A percentile compares a stretch with the other conserved stretches of the same genome.
These are phyloP conservation scores for Kwoniella mangroviensis DNA, from an alignment of 768 basidiomycete genomes.

Conservation along the genomic window DNA sequence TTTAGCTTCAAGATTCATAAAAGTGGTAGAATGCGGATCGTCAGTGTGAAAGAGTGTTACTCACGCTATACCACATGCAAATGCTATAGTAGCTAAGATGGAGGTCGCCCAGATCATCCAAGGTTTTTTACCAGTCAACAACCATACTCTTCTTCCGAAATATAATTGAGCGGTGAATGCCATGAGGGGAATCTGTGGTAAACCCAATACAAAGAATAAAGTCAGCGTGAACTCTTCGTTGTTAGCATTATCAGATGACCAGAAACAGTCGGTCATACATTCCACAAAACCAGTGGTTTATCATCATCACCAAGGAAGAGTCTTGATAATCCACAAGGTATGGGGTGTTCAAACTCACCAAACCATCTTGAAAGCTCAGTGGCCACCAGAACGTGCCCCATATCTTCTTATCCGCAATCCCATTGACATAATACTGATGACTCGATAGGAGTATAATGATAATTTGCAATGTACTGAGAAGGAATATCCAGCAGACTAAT, in stretches of 20 bases:
- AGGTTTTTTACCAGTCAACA: slow-evolving; percentile 33
- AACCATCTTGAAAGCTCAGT: slow-evolving; percentile 49
- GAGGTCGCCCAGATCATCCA: slow-evolving; percentile 40
- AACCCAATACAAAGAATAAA: neutral
- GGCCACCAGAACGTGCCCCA: slow-evolving; percentile 54
- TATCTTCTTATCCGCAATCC: slow-evolving; percentile 31
- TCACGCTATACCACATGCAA: slow-evolving; percentile 46
- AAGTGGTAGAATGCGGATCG: too few relatives aligned
- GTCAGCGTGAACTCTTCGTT: neutral
- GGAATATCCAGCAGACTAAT: slow-evolving; percentile 43
- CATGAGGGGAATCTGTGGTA: slow-evolving; percentile 44
- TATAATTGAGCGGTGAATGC: slow-evolving; percentile 49
- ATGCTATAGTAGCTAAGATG: slow-evolving; percentile 37
- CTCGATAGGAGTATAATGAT: slow-evolving; percentile 42
- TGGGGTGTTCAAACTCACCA: slow-evolving; percentile 36
- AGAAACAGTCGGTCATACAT: too few relatives aligned
- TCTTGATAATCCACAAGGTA: neutral
- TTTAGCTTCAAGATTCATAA: neutral
- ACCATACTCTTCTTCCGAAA: slow-evolving; percentile 49
- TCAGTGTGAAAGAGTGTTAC: slow-evolving; percentile 11
- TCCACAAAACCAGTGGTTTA: too few relatives aligned
- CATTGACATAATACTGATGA: slow-evolving; percentile 45
- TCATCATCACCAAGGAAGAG: too few relatives aligned
- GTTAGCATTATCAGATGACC: too few relatives aligned
- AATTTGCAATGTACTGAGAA: slow-evolving; percentile 43